phyloP scores from a whole-genome alignment of 306 rosid genomes.

The Ormosia semicastrata region DNA sequence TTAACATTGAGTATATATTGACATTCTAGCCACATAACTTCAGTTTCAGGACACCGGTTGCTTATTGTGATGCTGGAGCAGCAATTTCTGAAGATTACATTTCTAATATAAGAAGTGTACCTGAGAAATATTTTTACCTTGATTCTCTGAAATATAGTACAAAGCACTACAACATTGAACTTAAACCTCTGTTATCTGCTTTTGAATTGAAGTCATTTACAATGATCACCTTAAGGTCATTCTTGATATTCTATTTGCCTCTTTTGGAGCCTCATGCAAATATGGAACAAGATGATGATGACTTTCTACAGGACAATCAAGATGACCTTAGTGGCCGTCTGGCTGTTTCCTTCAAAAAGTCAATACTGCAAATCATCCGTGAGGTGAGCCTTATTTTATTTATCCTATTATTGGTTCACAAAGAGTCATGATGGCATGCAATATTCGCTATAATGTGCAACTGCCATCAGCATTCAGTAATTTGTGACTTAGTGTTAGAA shows the following conservation, averaged over 20 bases:
- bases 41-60: slow-evolving; percentile 60
- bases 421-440: not conserved
- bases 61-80: slow-evolving; percentile 74
- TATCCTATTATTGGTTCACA: not conserved
- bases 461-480: not conserved
- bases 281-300: slow-evolving; percentile 71
- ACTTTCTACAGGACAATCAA: slow-evolving; percentile 44
- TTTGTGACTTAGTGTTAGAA: not conserved
- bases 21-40: slow-evolving; percentile 33
- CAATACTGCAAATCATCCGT: slow-evolving; percentile 22
- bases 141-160: slow-evolving; percentile 50
- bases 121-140: slow-evolving; percentile 51
- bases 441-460: not conserved
- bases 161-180: slow-evolving; percentile 61
- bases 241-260: slow-evolving; percentile 73
- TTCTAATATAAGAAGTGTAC: slow-evolving; percentile 37
- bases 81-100: slow-evolving; percentile 50
- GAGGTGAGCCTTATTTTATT: slow-evolving; percentile 22
- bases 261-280: slow-evolving; percentile 73
- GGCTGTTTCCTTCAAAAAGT: slow-evolving; percentile 21
- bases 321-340: not conserved
- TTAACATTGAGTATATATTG: slow-evolving; percentile 25
- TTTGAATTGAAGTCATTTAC: slow-evolving; percentile 55
- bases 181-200: slow-evolving; percentile 78
- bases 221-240: slow-evolving; percentile 65